Conservation (phyloP, 2,329 filamentous ascomycete species). For the Orbilia javanica region DNA sequence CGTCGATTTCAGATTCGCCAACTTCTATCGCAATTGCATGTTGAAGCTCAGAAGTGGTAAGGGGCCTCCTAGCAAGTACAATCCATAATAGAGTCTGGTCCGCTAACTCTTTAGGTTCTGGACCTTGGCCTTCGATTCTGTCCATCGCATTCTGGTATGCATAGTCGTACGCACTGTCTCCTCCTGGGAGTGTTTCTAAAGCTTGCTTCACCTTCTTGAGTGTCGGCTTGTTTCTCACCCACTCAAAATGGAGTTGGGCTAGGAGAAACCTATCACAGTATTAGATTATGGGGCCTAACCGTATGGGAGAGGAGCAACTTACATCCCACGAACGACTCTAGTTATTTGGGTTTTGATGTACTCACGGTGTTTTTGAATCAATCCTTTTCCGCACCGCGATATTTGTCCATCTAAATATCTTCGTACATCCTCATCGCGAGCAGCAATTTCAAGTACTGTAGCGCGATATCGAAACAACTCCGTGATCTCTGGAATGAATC, state of each 20-base stretch:
- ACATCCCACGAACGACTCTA: not conserved
- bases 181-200: not conserved
- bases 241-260: not conserved
- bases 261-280: not conserved
- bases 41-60: not conserved
- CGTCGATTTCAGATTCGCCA: not conserved
- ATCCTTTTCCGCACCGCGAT: not conserved
- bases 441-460: not conserved
- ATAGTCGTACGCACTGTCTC: not conserved
- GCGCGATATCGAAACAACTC: not conserved
- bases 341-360: not conserved
- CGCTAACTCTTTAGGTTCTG: not conserved
- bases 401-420: not conserved
- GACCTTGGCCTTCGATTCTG: not conserved
- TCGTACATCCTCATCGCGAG: not conserved
- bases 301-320: not conserved
- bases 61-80: not conserved
- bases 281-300: too few relatives aligned
- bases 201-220: not conserved
- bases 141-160: not conserved
- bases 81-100: not conserved
- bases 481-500: not conserved
- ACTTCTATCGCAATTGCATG: not conserved
- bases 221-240: not conserved
- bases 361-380: not conserved